Evolutionary conservation across 257 asterid genomes (phyloP).

Genomic region (Nicotiana undulata): DNA sequence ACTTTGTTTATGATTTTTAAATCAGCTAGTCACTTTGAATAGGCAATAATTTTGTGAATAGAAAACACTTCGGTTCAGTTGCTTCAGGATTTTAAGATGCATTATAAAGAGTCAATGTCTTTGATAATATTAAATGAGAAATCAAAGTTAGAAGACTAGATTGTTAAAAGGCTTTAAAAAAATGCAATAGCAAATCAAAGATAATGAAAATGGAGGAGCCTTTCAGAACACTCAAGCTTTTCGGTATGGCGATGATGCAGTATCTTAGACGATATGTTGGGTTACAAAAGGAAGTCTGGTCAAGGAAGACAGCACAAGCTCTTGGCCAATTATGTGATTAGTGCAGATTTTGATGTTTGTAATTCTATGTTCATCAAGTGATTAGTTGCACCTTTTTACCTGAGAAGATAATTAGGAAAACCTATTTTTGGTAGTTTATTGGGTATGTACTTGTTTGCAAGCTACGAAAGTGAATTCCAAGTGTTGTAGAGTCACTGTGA

Average conservation of each 20-base stretch:
- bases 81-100: neutral
- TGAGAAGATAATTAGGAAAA: neutral
- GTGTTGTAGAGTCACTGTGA: neutral
- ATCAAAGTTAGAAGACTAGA: too few relatives aligned
- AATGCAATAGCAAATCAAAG: too few relatives aligned
- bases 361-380: neutral
- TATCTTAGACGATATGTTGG: too few relatives aligned
- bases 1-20: neutral
- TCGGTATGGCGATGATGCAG: too few relatives aligned
- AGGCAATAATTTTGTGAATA: neutral
- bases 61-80: neutral
- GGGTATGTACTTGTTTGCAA: neutral
- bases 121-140: too few relatives aligned
- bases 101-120: too few relatives aligned
- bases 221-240: too few relatives aligned
- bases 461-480: neutral
- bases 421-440: neutral
- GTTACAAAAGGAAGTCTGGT: neutral
- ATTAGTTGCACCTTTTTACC: neutral
- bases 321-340: neutral
- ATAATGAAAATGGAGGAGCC: too few relatives aligned
- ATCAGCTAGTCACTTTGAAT: neutral
- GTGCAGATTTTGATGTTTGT: neutral
- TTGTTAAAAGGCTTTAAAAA: too few relatives aligned
- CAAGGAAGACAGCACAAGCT: neutral